Percentiles rank a stretch among this genome's conserved stretches.
Evolutionary conservation across 2,329 filamentous ascomycete species (phyloP).

Genomic region (Fusarium verrucosum): DNA sequence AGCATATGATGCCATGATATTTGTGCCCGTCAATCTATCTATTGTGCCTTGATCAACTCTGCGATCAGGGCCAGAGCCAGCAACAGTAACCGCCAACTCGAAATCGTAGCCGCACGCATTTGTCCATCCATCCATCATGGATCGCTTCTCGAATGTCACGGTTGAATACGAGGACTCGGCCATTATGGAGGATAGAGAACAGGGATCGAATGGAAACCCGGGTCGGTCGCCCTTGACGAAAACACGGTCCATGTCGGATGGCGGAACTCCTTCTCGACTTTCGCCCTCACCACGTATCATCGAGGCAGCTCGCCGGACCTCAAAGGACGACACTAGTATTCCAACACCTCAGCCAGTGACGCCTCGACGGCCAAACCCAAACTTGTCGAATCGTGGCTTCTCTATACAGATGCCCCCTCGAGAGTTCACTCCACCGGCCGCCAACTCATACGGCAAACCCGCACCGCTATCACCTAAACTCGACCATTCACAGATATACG

Average conservation of each 20-base stretch:
- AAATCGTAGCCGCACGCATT: slow-evolving; percentile 2
- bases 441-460: slow-evolving; percentile 59
- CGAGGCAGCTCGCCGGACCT: slow-evolving; percentile 63
- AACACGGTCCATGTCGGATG: slow-evolving; percentile 72
- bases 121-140: slow-evolving; percentile 31
- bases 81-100: slow-evolving; percentile 1
- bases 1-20: slow-evolving; percentile 34
- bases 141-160: slow-evolving; percentile 29
- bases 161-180: slow-evolving; percentile 47
- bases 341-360: slow-evolving; percentile 67
- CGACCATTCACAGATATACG: slow-evolving; percentile 84
- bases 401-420: slow-evolving; percentile 50
- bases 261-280: slow-evolving; percentile 63
- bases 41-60: slow-evolving; percentile 35
- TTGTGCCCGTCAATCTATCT: background rate
- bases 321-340: slow-evolving; percentile 73
- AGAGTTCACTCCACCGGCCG: slow-evolving; percentile 51
- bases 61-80: slow-evolving; percentile 37
- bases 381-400: slow-evolving; percentile 70
- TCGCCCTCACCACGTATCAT: slow-evolving; percentile 68
- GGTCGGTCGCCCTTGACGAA: slow-evolving; percentile 59
- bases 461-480: slow-evolving; percentile 84
- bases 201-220: slow-evolving; percentile 22
- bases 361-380: slow-evolving; percentile 73
- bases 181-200: slow-evolving; percentile 46